Base-by-base conservation (phyloP, 2,329 filamentous ascomycete species). In the Ophiostoma novo-ulmi region DNA sequence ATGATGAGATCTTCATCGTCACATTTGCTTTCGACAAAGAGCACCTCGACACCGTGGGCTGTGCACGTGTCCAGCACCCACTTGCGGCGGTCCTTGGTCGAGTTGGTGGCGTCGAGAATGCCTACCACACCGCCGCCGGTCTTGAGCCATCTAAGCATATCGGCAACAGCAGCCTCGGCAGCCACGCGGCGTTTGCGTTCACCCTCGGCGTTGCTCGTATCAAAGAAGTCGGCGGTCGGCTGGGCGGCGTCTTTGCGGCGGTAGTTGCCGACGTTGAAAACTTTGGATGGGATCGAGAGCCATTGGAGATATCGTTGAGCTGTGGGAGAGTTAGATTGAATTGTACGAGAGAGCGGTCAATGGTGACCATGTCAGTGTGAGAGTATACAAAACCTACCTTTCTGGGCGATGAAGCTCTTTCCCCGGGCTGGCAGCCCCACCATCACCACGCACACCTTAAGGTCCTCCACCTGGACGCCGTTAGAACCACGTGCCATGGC, bases 371-470 rank as follows among this genome's bases (percentile, higher is more conserved):
- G 2, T 31, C 31, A 31, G 31, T 31, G 31, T 31, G 31, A 4
- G 31, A 31, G 31, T 31, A 31, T 31, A 31, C 31, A 58, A 26
- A n/a, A 79, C 83, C 77, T 84, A 95, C 94, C 93, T 87, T 97
- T 97, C 78, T 97, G 93, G 75, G 95, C 94, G 79, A 99, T 98
- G 80, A 97, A 88, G 83, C 93, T 97, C 86, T 99, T 99, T 78
- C 95, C 95, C 76, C 95, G 87, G 73, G 95, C 95, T 70, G 95
- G 95, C 78, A 99, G 85, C 75, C 95, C 95, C 72, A 99, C 95
- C 95, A 99, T 98, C 77, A 99, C 93, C 74, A 99, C 94, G 80
- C 94, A 98, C 83, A 99, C 96, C 80, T 92, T 92, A 73, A 92
- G 94, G 81, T 97, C 93, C 84, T 98, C 94, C 76, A 91, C 92